Base-by-base conservation (phyloP, 75 land plant genomes). In the Cunninghamia lanceolata region DNA sequence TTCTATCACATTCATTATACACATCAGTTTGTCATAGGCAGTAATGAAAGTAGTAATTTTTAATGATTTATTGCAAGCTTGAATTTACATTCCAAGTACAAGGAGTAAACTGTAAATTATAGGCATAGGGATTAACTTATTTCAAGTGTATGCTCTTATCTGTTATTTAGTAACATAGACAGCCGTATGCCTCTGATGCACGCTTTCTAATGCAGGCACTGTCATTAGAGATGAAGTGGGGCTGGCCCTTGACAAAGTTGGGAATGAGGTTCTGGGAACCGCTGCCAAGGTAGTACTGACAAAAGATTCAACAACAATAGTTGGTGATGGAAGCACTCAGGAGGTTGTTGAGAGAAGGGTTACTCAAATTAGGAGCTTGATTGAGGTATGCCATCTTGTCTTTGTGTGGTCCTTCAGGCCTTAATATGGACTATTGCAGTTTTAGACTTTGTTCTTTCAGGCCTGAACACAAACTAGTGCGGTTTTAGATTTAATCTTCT, bases 171-270 rank as follows among this genome's bases (percentile, higher is more conserved):
- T 80, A 21, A 2, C 13, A 30, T 13, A 28, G 46, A 45, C 13
- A 28, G 3, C 70, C 53, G 76, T 83, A 54, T 35, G 74, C 30
- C 3, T 45, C 32, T 38, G 21, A 50, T 74, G 30, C 71, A 50
- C 83, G 25, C 66, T 63, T 43, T 78, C 14, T 54, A 84, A 85
- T 88, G 85, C 82, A 96, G 98, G 93, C n/a, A 93, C 92, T 78
- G 98, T 97, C 16, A 88, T 96, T 38, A 93, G 97, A 77, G 99
- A 96, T 85, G 99, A 94, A 43, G 84, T 89, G 79, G 98, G 99
- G 3, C 85, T 97, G 83, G 74, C 88, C 0, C 93, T 97, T 28
- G 95, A 92, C 82, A 96, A 91, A 73, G 92, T 93, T 45, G 93
- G 94, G 15, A 89, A 85, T 45, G 98, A 94, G 82, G 98, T 96